Evolutionary conservation across 2,329 filamentous ascomycete genomes (phyloP), one percentile per base, ranked within the genome.

Genomic region (Fusarium protoensiforme): DNA sequence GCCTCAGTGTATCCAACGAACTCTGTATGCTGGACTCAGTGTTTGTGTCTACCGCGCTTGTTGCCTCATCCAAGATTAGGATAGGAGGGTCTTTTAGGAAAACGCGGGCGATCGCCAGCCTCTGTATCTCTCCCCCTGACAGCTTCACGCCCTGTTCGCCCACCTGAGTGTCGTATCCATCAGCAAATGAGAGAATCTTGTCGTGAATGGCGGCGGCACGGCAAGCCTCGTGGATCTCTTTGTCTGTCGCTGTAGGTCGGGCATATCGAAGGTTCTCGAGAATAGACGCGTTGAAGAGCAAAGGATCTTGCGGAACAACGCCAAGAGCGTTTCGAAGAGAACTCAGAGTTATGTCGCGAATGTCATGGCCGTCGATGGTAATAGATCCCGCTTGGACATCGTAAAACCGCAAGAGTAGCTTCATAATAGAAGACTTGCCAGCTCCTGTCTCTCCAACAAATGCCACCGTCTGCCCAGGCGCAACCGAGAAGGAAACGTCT

Each of bases 31-130:
- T 77, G 2, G 77, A 77, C 70, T 88, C 84, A 0, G 85, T 87
- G 88, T 74, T 76, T 2, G 82, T 81, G 51, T 85, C 82, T 27
- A 85, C 73, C 0, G 90, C 88, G 35, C 87, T 89, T 0, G 91
- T 93, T 0, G 91, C 91, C 80, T 93, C 91, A 68, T 93, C 92
- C 2, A 91, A 83, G 13, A 94, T 88, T 1, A 94, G 81, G 53
- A 94, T 91, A 1, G 86, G 85, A 1, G 89, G 88, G 7, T 85
- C 84, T 4, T 88, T 84, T 1, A 90, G 80, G 9, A 91, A 81
- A 0, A 88, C 88, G 5, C 88, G 81, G 0, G 89, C 88, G 31
- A 90, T 87, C 0, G 87, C 87, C 1, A 90, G 80, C 1, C 88
- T 84, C 71, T 91, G 89, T 18, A 86, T 84, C 71, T 91, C 89